A percentile compares a stretch with the other conserved stretches of the same genome.
phyloP scores from a whole-genome alignment of 495 filamentous ascomycete species.

The Neurospora intermedia region DNA sequence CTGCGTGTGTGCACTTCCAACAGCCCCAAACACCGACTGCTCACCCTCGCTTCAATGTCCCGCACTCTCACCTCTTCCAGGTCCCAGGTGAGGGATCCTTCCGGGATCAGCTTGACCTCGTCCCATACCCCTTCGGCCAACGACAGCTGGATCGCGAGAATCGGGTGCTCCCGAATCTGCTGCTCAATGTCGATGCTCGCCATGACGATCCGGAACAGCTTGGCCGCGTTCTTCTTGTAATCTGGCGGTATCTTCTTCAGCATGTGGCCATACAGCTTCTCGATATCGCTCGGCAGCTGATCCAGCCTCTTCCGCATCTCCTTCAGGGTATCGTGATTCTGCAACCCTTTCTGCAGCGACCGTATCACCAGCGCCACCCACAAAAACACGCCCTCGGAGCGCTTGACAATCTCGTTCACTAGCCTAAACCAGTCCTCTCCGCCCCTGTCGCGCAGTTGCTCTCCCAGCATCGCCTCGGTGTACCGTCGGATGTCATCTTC shows the following conservation, averaged over 20 bases:
- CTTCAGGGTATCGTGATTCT: background rate
- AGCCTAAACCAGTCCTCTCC: background rate
- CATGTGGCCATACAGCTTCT: background rate
- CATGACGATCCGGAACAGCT: background rate
- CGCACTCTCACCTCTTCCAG: background rate
- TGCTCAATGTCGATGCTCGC: background rate
- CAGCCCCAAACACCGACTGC: background rate
- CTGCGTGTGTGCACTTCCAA: background rate
- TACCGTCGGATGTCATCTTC: background rate
- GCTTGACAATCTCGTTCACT: background rate
- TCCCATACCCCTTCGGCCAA: background rate
- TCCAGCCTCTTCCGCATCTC: background rate
- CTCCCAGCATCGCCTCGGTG: background rate
- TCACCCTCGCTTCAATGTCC: background rate
- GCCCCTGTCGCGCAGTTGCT: background rate
- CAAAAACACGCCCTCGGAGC: background rate
- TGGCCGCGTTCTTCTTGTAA: background rate
- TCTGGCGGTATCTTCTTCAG: background rate
- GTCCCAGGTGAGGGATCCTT: background rate
- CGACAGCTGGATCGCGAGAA: background rate
- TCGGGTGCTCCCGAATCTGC: background rate
- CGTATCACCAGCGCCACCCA: background rate
- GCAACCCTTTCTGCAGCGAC: background rate
- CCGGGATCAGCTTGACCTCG: background rate
- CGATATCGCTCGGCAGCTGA: background rate